phyloP scores from a whole-genome alignment of 208 protist genomes.

The Acanthamoeba healyi region DNA sequence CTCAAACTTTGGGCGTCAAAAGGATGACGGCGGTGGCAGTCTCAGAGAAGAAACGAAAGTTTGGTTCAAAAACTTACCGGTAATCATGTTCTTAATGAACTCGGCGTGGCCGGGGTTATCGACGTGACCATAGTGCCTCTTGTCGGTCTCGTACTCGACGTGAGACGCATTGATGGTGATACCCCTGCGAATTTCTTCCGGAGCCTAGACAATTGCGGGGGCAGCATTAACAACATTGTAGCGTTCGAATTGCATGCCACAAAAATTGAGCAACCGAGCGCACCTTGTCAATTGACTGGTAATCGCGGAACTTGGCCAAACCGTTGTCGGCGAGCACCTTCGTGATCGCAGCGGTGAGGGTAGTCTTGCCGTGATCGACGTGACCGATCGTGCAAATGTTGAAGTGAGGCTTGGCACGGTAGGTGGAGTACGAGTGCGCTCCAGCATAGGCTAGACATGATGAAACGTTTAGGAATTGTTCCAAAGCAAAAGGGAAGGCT shows the following conservation, averaged over 20 bases:
- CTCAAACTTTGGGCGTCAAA: no score
- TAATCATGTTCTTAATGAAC: constrained; percentile 96
- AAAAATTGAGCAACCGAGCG: not conserved
- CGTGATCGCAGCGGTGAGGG: constrained; percentile 98
- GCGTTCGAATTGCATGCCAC: not conserved
- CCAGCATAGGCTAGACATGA: constrained; percentile 11
- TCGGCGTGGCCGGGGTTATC: constrained; percentile 94
- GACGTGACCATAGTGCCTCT: constrained; percentile 94
- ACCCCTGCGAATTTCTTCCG: constrained; percentile 92
- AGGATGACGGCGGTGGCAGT: no score
- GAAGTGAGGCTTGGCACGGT: constrained; percentile 96
- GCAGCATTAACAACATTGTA: no score
- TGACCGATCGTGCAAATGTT: constrained; percentile 99
- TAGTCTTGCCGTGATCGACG: constrained; percentile 99
- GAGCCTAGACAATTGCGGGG: constrained; percentile 81
- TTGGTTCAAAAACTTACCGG: constrained; percentile 74
- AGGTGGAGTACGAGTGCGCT: constrained; percentile 14
- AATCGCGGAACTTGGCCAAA: constrained; percentile 88
- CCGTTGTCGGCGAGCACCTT: constrained; percentile 86
- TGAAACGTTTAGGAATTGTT: not conserved
- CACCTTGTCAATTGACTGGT: constrained; percentile 91
- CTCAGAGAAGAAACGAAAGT: not conserved
- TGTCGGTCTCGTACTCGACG: constrained; percentile 93
- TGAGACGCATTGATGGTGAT: constrained; percentile 93
- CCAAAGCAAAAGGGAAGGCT: not conserved